A percentile compares a stretch with the other conserved stretches of the same genome.
These are phyloP conservation scores for Calocera cornea DNA, from an alignment of 768 basidiomycete species.

Conservation along the genomic window DNA sequence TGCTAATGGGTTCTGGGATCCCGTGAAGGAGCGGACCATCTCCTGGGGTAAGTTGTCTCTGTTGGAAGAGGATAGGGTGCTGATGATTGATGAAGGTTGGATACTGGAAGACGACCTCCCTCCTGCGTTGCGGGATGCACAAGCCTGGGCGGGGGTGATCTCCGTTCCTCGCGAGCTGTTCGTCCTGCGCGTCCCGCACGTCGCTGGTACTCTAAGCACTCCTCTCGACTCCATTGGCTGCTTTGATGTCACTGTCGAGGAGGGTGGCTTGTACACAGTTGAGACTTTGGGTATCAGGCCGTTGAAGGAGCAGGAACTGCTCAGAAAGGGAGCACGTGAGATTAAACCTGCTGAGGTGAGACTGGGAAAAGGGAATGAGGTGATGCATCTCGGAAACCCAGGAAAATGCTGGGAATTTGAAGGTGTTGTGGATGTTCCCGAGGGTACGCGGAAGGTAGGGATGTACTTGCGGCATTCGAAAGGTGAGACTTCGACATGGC, in stretches of 20 bases:
- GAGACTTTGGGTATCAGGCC: not conserved
- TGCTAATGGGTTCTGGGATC: conserved; percentile 3
- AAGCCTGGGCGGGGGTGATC: not conserved
- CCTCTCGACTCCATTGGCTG: not conserved
- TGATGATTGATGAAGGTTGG: not conserved
- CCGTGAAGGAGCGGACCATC: not conserved
- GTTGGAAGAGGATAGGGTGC: not conserved
- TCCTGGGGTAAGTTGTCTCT: not conserved
- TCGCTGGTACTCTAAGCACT: not conserved
- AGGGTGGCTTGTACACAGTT: not conserved
- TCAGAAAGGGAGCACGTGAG: not conserved
- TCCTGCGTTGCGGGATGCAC: not conserved
- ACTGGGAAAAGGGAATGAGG: not conserved
- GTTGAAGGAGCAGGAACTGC: not conserved
- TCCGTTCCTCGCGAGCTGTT: not conserved
- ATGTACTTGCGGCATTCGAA: not conserved
- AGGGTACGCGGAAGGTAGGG: not conserved
- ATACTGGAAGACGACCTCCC: conserved; percentile 1
- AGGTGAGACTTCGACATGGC: not conserved
- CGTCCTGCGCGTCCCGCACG: not conserved
- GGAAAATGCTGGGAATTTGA: not conserved
- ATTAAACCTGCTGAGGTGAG: not conserved
- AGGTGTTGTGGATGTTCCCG: not conserved
- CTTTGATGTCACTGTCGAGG: not conserved
- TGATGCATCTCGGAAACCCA: not conserved